These are phyloP conservation scores for Ophiostoma perfectum DNA, from an alignment of 2,329 filamentous ascomycete genomes.

Conservation along the genomic window DNA sequence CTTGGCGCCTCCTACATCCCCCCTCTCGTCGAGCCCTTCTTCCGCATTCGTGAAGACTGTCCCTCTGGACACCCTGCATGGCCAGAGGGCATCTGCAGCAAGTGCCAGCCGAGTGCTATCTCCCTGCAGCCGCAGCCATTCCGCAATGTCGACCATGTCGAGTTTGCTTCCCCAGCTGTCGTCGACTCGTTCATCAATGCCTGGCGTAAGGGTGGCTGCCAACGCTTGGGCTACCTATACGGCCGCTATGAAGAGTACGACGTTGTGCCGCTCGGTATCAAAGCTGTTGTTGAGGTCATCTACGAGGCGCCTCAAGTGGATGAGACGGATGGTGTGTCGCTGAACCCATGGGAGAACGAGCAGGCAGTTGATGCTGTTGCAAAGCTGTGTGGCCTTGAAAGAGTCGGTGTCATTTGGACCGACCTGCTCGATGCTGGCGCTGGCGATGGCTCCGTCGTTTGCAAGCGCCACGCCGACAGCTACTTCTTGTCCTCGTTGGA, in stretches of 20 bases:
- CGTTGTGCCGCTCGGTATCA: constrained; percentile 87
- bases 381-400: constrained; percentile 74
- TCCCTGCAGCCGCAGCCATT: constrained; percentile 89
- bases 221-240: constrained; percentile 86
- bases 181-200: constrained; percentile 88
- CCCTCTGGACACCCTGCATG: constrained; percentile 89
- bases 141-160: constrained; percentile 97
- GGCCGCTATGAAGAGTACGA: constrained; percentile 86
- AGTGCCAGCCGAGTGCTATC: constrained; percentile 96
- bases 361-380: constrained; percentile 76
- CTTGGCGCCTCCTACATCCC: constrained; percentile 93
- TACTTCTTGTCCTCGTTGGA: constrained; percentile 92
- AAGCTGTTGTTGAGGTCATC: constrained; percentile 93
- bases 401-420: constrained; percentile 90
- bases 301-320: constrained; percentile 92
- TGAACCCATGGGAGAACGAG: constrained; percentile 81
- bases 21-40: constrained; percentile 87
- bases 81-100: constrained; percentile 95
- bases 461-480: constrained; percentile 92
- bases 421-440: constrained; percentile 78
- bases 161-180: constrained; percentile 79
- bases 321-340: constrained; percentile 80
- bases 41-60: constrained; percentile 80
- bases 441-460: constrained; percentile 80
- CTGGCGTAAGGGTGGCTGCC: constrained; percentile 79